Conservation (phyloP, 1,284 basidiomycete species). For the Quambalaria eucalypti region DNA sequence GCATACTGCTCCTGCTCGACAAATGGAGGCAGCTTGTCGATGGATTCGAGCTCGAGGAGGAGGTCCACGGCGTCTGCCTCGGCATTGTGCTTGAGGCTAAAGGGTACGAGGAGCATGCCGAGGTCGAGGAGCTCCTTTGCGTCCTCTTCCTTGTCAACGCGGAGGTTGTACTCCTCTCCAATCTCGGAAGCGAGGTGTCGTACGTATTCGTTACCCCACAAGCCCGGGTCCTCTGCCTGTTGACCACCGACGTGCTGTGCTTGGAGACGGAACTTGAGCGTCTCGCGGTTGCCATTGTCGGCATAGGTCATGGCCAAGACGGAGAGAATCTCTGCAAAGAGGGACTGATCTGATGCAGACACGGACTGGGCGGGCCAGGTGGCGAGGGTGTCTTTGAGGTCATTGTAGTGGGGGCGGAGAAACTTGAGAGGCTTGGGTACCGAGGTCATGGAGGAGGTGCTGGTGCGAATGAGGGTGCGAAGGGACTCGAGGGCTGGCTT, state of each 20-base stretch:
- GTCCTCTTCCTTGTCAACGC: constrained; percentile 21
- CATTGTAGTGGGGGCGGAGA: constrained; percentile 85
- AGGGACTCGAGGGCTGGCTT: constrained; percentile 86
- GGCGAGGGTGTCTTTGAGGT: constrained; percentile 53
- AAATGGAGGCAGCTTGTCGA: constrained; percentile 53
- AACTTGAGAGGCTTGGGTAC: constrained; percentile 99
- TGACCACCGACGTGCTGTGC: constrained; percentile 24
- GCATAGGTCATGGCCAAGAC: constrained; percentile 99
- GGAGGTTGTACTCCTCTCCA: constrained; percentile 74
- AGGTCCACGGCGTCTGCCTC: constrained; percentile 98
- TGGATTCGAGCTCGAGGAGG: constrained; percentile 85
- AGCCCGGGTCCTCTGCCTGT: constrained; percentile 62
- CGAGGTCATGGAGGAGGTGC: constrained; percentile 98
- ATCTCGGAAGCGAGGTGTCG: constrained; percentile 93
- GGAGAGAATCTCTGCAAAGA: constrained; percentile 96
- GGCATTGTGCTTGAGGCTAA: constrained; percentile 87
- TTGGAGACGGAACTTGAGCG: constrained; percentile 53
- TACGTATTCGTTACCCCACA: constrained; percentile 99
- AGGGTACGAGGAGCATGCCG: constrained; percentile 77
- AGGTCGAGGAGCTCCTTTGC: constrained; percentile 53
- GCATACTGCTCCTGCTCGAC: constrained; percentile 67
- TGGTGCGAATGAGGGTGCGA: constrained; percentile 85
- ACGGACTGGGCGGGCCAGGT: constrained; percentile 20
- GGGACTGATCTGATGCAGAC: constrained; percentile 56
- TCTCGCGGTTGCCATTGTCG: constrained; percentile 87